Conservation (phyloP, 1,284 basidiomycete species). For the Rhodotorula glutinis region DNA sequence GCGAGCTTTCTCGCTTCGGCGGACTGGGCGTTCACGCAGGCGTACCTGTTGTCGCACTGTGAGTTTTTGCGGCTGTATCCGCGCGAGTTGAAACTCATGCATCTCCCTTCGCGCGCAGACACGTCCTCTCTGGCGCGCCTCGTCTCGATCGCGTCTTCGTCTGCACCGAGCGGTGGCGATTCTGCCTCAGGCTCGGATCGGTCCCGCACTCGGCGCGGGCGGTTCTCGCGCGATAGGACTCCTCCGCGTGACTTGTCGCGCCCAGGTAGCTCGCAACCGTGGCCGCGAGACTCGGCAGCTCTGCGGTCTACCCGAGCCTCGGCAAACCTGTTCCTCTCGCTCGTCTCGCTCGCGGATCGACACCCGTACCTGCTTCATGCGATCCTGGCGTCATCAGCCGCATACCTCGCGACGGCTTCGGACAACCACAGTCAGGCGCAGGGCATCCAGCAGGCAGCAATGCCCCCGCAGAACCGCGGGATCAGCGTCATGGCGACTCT, state of each 20-base stretch:
- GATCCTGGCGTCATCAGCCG: slow-evolving; percentile 20
- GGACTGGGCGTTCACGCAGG: slow-evolving; percentile 24
- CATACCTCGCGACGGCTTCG: slow-evolving; percentile 24
- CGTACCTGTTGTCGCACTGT: slow-evolving; percentile 23
- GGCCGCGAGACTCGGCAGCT: not conserved
- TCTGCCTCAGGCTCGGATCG: slow-evolving; percentile 1
- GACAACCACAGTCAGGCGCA: not conserved
- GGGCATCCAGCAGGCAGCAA: not conserved
- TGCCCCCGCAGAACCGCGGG: not conserved
- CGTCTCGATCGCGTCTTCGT: slow-evolving; percentile 24
- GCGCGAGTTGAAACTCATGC: no score
- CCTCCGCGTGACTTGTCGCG: not conserved
- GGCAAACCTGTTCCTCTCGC: slow-evolving; percentile 30
- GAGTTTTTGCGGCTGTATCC: not conserved
- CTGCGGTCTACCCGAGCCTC: slow-evolving; percentile 4
- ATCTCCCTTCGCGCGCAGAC: not conserved
- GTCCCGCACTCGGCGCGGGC: not conserved
- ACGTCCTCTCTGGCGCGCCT: slow-evolving; percentile 24
- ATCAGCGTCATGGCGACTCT: slow-evolving; percentile 19
- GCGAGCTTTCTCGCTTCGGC: slow-evolving; percentile 18
- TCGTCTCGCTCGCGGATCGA: slow-evolving; percentile 20
- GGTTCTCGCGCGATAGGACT: not conserved
- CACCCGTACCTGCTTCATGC: slow-evolving; percentile 18
- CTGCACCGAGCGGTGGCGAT: not conserved
- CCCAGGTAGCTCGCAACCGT: not conserved